A percentile compares a stretch with the other conserved stretches of the same genome.
Evolutionary conservation across 2,329 filamentous ascomycete genomes (phyloP).

Genomic region (Aplosporella prunicola): DNA sequence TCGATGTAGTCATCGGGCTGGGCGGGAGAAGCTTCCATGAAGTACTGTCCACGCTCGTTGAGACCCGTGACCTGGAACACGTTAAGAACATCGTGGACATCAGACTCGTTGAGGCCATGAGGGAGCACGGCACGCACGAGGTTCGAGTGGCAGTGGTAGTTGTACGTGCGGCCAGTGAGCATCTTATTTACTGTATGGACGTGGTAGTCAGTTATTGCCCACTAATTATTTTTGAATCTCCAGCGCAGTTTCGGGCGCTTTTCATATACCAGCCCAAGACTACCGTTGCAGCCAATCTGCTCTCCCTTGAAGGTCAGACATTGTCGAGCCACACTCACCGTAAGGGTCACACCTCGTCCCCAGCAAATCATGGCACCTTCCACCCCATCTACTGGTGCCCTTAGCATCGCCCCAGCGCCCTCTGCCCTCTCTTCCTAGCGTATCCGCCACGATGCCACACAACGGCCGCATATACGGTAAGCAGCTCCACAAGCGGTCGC

Average conservation of each 20-base stretch:
- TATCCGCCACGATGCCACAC: conserved; percentile 58
- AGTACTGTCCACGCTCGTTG: conserved; percentile 62
- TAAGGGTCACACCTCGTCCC: conserved; percentile 81
- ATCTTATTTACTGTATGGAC: conserved; percentile 52
- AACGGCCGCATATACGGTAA: conserved; percentile 69
- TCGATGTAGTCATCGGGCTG: conserved; percentile 46
- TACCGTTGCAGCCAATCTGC: too few relatives aligned
- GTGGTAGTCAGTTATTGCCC: neutral
- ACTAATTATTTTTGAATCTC: too few relatives aligned
- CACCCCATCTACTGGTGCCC: conserved; percentile 54
- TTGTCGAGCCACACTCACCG: too few relatives aligned
- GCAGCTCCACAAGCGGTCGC: conserved; percentile 68
- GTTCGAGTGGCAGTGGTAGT: conserved; percentile 80
- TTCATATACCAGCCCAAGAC: too few relatives aligned
- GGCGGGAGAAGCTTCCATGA: conserved; percentile 46
- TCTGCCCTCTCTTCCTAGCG: conserved; percentile 39
- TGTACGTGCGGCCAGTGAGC: conserved; percentile 60
- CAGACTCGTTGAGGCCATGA: conserved; percentile 58
- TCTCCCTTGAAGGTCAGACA: too few relatives aligned
- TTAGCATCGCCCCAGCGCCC: conserved; percentile 42
- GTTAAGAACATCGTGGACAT: conserved; percentile 80
- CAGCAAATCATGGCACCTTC: conserved; percentile 64
- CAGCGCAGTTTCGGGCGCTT: too few relatives aligned
- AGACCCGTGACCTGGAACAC: conserved; percentile 78
- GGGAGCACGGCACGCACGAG: conserved; percentile 62